Base-by-base conservation (phyloP, 768 basidiomycete genomes). In the Dioszegia crocea region DNA sequence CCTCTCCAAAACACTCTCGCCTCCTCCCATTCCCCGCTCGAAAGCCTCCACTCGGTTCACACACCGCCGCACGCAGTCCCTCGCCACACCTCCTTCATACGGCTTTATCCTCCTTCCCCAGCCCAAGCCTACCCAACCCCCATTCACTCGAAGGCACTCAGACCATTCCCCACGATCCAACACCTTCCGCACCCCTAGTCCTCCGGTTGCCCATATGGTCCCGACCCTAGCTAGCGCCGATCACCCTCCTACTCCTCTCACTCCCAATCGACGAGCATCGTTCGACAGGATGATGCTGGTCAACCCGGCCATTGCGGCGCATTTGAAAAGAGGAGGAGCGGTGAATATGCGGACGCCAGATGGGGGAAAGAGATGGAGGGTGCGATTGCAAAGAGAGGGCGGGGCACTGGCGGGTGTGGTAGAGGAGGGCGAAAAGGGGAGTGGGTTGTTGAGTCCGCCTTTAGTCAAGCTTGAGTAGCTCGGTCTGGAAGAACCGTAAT, bases 231-330 rank as follows among this genome's bases (percentile, higher is more conserved):
- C 3, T 26, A 17, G 16, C 12, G 9, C 26, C 14, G 16, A n/a
- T 9, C 27, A 29, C 4, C 12, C 26, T 16, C 16, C 47, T 14
- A 48, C 8, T 3, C 47, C 47, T 26, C 47, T 48, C 47, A 48
- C 47, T 23, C 47, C 47, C 12, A 31, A 3, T 12, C 47, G 47
- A 3, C 29, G 33, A 16, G 38, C 51, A 6, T n/a, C 26, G 11
- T 56, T 56, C 30, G 60, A 57, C 16, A 47, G 62, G 26, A 44
- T 66, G 61, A 61, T 73, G 29, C 48, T 73, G 6, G 63, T 73
- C 41, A 67, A 65, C 45, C 67, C 71, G 10, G 23, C 36, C 1
- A 64, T 73, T 24, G 71, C 71, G 11, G 53, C 56, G 23, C 68
- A 70, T 60, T 29, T 73, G 21, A 48, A 50, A 26, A 31, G 49